These are phyloP conservation scores for Wickerhamiella qilinensis DNA, from an alignment of 805 yeast genomes.

Conservation along the genomic window DNA sequence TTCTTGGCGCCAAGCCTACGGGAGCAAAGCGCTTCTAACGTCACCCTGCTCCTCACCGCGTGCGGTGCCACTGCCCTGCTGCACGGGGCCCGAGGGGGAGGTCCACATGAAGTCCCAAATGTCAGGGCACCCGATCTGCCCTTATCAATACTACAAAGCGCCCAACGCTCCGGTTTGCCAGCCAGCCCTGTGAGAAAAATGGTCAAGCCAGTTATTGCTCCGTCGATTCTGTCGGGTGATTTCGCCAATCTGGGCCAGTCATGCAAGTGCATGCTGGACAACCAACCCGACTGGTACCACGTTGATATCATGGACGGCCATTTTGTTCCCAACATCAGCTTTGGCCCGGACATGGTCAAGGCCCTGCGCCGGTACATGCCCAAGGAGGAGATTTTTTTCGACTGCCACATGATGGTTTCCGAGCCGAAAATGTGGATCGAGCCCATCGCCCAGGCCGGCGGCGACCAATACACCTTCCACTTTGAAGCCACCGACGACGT, in stretches of 20 bases:
- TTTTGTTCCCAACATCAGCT: slow-evolving; percentile 89
- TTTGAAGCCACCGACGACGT: slow-evolving; percentile 76
- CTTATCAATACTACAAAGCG: no score
- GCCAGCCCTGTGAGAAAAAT: neutral
- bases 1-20: no score
- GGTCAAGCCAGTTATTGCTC: slow-evolving; percentile 42
- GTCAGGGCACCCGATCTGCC: no score
- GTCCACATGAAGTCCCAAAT: no score
- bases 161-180: no score
- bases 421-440: slow-evolving; percentile 86
- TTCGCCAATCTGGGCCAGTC: slow-evolving; percentile 81
- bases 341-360: slow-evolving; percentile 81
- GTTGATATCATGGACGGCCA: slow-evolving; percentile 98
- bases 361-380: slow-evolving; percentile 69
- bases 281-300: slow-evolving; percentile 93
- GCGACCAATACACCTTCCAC: slow-evolving; percentile 92
- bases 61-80: no score
- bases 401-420: slow-evolving; percentile 97
- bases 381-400: slow-evolving; percentile 50
- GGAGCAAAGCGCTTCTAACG: no score
- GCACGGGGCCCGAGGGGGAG: no score
- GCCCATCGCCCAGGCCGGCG: slow-evolving; percentile 85
- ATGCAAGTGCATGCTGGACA: slow-evolving; percentile 61
- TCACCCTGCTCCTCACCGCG: no score
- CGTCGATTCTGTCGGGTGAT: slow-evolving; percentile 81